Percentiles rank a stretch among this genome's conserved stretches.
These are phyloP conservation scores for Chamaecyparis obtusa DNA, from an alignment of 75 land plant species.

Conservation along the genomic window DNA sequence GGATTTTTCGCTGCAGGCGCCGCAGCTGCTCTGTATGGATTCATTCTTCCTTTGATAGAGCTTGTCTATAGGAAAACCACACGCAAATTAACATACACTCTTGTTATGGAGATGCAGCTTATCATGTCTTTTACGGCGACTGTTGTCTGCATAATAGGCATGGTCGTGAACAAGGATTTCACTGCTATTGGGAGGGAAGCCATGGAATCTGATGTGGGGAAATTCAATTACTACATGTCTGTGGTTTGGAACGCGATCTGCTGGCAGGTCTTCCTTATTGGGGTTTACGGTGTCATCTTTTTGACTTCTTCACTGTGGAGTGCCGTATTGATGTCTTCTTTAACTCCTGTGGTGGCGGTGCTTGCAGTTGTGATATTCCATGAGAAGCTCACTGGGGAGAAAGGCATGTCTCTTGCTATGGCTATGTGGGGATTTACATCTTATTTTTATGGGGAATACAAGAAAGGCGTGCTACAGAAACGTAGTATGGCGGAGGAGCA, in stretches of 20 bases:
- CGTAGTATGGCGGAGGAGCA: neutral
- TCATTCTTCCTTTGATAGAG: constrained; percentile 24
- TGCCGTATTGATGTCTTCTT: constrained; percentile 10
- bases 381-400: constrained; percentile 25
- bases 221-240: too few relatives aligned
- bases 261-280: too few relatives aligned
- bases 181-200: too few relatives aligned
- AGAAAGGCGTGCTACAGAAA: neutral
- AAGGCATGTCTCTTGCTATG: constrained; percentile 10
- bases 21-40: constrained; percentile 14
- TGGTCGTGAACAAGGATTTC: too few relatives aligned
- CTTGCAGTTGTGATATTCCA: constrained; percentile 20
- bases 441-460: constrained; percentile 12
- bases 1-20: constrained; percentile 15
- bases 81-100: too few relatives aligned
- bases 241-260: too few relatives aligned
- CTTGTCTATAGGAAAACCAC: neutral
- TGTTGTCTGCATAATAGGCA: too few relatives aligned
- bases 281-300: too few relatives aligned
- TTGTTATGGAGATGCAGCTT: too few relatives aligned
- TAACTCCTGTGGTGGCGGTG: constrained; percentile 19
- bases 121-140: too few relatives aligned
- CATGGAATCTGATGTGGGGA: too few relatives aligned
- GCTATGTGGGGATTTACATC: too few relatives aligned
- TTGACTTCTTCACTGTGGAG: constrained; percentile 17